These are phyloP conservation scores for Cryptococcus wingfieldii DNA, from an alignment of 1,284 basidiomycete species.

Conservation along the genomic window DNA sequence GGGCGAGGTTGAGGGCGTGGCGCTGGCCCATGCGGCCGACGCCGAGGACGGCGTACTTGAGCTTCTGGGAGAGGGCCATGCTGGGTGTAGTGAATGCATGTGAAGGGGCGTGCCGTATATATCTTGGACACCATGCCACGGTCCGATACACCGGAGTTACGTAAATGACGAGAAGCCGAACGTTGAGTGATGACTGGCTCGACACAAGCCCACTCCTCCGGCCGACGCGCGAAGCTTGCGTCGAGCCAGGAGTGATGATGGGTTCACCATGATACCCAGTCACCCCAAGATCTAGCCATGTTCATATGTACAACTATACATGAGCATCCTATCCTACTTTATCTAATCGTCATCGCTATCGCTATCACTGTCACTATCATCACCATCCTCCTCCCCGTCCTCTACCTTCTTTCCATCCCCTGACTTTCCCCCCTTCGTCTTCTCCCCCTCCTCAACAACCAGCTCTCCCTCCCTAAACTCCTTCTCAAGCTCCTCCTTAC, in stretches of 20 bases:
- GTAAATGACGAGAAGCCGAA: too few relatives aligned
- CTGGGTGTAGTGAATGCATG: too few relatives aligned
- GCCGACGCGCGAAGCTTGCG: too few relatives aligned
- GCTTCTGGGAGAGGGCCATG: not conserved
- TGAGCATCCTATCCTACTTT: not conserved
- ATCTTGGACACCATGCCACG: too few relatives aligned
- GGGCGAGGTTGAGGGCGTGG: constrained; percentile 23
- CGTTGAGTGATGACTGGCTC: too few relatives aligned
- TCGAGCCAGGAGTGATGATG: too few relatives aligned
- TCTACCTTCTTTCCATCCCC: not conserved
- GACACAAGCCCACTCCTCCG: too few relatives aligned
- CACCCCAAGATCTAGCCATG: too few relatives aligned
- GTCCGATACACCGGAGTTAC: too few relatives aligned
- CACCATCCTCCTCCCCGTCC: not conserved
- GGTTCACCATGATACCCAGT: too few relatives aligned
- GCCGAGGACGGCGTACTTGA: constrained; percentile 23
- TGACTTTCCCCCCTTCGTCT: not conserved
- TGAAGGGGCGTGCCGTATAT: too few relatives aligned
- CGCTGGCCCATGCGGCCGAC: constrained; percentile 29
- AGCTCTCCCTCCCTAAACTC: not conserved
- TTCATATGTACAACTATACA: too few relatives aligned
- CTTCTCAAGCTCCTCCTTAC: not conserved
- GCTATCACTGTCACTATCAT: constrained; percentile 1
- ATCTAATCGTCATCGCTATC: not conserved
- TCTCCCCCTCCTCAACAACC: not conserved